Evolutionary conservation across 768 basidiomycete genomes (phyloP), one percentile per base, ranked within the genome.

Genomic region (Aureoboletus auriporus): DNA sequence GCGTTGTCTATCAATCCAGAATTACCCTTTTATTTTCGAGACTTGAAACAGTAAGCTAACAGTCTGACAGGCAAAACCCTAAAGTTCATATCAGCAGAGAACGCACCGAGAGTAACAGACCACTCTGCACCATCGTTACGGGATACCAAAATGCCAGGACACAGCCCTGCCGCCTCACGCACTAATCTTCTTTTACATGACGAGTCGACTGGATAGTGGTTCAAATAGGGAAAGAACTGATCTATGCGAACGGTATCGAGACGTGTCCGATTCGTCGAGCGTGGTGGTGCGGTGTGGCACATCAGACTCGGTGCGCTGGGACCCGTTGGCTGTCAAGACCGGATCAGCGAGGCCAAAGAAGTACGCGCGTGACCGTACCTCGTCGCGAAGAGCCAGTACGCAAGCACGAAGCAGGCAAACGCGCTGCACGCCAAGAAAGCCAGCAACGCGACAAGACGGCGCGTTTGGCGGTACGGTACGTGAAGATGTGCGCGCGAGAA

Each of bases 351-450:
- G 55, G 48, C 44, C 27, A 33, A 52, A 34, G 49, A 52, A 33
- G 26, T 12, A 54, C 54, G 57, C 42, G 60, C 57, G 52, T 58
- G 52, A 49, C 63, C 74, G 71, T 77, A 85, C 82, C 82, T 84
- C 61, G 77, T 78, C 42, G 73, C 71, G 58, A 78, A 81, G 36
- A 86, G 70, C 69, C 83, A 83, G 52, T 84, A 85, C 2, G 84
- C 83, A 3, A 71, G 64, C 35, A 68, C 74, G 56, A 87, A 85
- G 57, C 75, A 83, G 33, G 70, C 59, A 36, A 83, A 46, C 52
- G 74, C 75, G 8, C 73, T 74, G 27, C 76, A 64, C 39, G 71
- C 64, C 39, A 85, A 72, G 36, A 81, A 48, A 5, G 70, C 57
- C n/a, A 84, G 49, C 14, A 82, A 59, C 33, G 75, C 58, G 14